Conservation (phyloP, 371 early-diverging fungal genomes). For the Capillidium heterosporum region DNA sequence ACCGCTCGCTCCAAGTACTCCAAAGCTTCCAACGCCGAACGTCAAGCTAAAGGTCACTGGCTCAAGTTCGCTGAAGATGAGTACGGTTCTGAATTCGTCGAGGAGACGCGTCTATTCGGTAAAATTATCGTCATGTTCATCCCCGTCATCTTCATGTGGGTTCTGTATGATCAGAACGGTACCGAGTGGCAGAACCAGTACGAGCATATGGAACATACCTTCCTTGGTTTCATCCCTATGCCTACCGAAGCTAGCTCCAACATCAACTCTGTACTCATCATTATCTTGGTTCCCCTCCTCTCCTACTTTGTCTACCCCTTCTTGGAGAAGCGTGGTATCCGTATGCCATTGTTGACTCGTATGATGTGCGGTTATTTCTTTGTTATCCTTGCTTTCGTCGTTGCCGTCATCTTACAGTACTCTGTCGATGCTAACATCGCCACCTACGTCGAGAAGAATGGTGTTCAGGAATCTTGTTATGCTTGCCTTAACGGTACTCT, state of each 20-base stretch:
- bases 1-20: not conserved
- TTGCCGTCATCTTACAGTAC: slow-evolving; percentile 17
- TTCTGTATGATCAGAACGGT: slow-evolving; percentile 31
- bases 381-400: slow-evolving; percentile 16
- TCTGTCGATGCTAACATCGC: slow-evolving; percentile 15
- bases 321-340: slow-evolving; percentile 16
- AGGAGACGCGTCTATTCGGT: slow-evolving; percentile 1
- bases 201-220: slow-evolving; percentile 14
- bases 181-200: slow-evolving; percentile 10
- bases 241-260: not conserved
- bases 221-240: slow-evolving; percentile 9
- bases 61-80: not conserved
- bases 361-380: slow-evolving; percentile 26
- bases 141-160: slow-evolving; percentile 31
- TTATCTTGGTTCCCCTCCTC: slow-evolving; percentile 35
- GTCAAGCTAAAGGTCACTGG: not conserved
- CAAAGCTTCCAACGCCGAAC: not conserved
- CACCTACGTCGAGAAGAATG: not conserved
- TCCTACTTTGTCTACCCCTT: slow-evolving; percentile 25
- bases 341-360: slow-evolving; percentile 26
- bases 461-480: slow-evolving; percentile 10
- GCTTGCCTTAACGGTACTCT: slow-evolving; percentile 17
- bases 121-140: slow-evolving; percentile 14
- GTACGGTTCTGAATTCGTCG: not conserved
- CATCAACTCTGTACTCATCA: slow-evolving; percentile 10